Conservation (phyloP, 495 filamentous ascomycete genomes). For the Penicillium maclennaniae region DNA sequence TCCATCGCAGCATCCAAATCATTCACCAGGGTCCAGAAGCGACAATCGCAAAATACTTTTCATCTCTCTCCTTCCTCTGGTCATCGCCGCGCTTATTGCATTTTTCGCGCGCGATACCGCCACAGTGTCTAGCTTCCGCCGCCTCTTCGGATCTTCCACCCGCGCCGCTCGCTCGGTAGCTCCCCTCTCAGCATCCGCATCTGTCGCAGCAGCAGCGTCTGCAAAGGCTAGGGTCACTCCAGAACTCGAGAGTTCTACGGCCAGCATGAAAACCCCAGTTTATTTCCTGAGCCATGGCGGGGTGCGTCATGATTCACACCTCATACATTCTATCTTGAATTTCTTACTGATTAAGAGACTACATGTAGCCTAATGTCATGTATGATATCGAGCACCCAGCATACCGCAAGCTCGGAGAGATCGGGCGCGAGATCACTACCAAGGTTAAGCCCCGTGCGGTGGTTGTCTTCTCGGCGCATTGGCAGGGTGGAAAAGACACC, state of each 20-base stretch:
- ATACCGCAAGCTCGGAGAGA: conserved; percentile 60
- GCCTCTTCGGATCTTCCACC: conserved; percentile 21
- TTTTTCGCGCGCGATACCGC: conserved; percentile 18
- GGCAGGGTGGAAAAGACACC: conserved; percentile 58
- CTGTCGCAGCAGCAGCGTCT: conserved; percentile 1
- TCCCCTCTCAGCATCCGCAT: conserved; percentile 1
- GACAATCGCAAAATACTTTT: conserved; percentile 6
- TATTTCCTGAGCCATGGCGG: conserved; percentile 81
- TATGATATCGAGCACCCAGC: conserved; percentile 70
- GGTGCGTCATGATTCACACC: conserved; percentile 41
- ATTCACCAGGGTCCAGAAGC: background rate
- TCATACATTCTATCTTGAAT: background rate
- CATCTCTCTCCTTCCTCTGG: conserved; percentile 12
- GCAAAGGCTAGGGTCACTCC: background rate
- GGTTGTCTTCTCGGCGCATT: conserved; percentile 86
- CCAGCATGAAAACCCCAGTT: conserved; percentile 52
- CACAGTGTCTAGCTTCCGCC: conserved; percentile 33
- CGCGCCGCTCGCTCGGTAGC: conserved; percentile 6
- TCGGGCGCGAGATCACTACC: conserved; percentile 76
- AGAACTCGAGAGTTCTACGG: background rate
- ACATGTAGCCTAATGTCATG: conserved; percentile 64
- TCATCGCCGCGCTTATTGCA: conserved; percentile 16
- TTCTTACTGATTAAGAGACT: background rate
- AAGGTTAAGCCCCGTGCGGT: conserved; percentile 76
- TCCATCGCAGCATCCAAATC: conserved; percentile 1